These are phyloP conservation scores for Corniculantispora saksenae DNA, from an alignment of 2,329 filamentous ascomycete species.

Conservation along the genomic window DNA sequence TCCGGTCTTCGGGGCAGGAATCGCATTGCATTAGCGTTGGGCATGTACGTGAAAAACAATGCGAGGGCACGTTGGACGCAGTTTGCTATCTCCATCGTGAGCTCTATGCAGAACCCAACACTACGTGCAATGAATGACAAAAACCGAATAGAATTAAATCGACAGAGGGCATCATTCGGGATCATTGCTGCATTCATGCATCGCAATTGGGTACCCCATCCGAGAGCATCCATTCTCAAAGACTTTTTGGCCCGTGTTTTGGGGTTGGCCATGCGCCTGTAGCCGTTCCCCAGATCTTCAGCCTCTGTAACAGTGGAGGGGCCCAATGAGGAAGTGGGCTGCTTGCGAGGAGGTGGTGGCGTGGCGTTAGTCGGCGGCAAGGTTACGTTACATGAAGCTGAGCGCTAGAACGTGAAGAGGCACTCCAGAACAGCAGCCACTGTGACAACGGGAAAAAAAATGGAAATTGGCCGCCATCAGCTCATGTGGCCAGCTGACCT, in stretches of 20 bases:
- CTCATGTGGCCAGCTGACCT: constrained; percentile 11
- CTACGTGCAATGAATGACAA: no score
- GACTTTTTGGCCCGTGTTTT: neutral
- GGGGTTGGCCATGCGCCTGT: neutral
- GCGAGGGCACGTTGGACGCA: neutral
- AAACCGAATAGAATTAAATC: no score
- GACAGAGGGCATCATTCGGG: neutral
- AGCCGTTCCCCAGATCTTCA: constrained; percentile 16
- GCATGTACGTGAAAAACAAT: neutral
- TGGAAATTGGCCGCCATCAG: constrained; percentile 6
- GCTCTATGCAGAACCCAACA: no score
- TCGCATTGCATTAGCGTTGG: neutral
- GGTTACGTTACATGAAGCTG: constrained; percentile 18
- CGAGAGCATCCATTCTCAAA: neutral
- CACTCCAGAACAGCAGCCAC: constrained; percentile 7
- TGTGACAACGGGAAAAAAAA: neutral
- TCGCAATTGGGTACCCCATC: neutral
- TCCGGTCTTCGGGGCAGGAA: neutral
- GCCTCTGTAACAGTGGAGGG: constrained; percentile 13
- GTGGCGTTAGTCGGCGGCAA: constrained; percentile 16
- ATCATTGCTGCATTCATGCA: neutral
- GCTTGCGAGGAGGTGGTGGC: neutral
- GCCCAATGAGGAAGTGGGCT: constrained; percentile 2
- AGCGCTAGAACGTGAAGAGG: neutral
- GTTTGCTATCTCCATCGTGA: no score